Percentiles rank a stretch among this genome's conserved stretches.
Evolutionary conservation across 2,329 filamentous ascomycete species (phyloP).

Genomic region (Talaromyces sp.): DNA sequence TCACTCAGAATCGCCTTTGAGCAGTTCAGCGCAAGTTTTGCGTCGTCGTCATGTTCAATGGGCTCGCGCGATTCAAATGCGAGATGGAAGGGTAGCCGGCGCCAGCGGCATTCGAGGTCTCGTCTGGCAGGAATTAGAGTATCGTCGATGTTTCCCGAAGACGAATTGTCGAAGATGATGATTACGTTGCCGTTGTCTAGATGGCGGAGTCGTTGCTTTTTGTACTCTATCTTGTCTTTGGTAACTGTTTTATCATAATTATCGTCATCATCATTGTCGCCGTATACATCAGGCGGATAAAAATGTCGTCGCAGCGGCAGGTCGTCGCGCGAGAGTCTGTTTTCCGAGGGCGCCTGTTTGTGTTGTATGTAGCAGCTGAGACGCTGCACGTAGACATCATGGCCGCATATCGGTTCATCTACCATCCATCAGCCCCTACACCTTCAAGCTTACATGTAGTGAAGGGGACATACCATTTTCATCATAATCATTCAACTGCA

Average conservation of each 20-base stretch:
- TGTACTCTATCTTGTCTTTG: conserved; percentile 29
- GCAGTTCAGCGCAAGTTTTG: conserved; percentile 45
- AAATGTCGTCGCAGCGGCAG: conserved; percentile 37
- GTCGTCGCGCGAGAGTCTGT: conserved; percentile 7
- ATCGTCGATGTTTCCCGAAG: conserved; percentile 46
- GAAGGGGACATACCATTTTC: conserved; percentile 27
- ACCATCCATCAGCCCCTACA: neutral
- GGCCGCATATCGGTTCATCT: conserved; percentile 45
- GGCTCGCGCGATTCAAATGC: conserved; percentile 39
- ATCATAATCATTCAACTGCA: conserved; percentile 52
- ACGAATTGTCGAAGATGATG: conserved; percentile 53
- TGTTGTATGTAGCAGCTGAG: conserved; percentile 51
- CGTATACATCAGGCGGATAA: conserved; percentile 46
- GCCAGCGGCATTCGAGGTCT: conserved; percentile 53
- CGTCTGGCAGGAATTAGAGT: conserved; percentile 50
- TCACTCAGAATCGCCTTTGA: conserved; percentile 51
- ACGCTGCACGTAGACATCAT: conserved; percentile 51
- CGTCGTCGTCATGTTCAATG: conserved; percentile 34
- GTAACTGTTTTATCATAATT: conserved; percentile 20
- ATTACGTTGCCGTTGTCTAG: conserved; percentile 52
- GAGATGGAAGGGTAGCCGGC: conserved; percentile 50
- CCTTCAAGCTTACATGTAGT: neutral
- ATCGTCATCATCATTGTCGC: conserved; percentile 36
- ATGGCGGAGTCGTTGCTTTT: conserved; percentile 40
- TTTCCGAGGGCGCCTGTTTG: conserved; percentile 39